Evolutionary conservation across 306 rosid species (phyloP).

Genomic region (Prunus mira): DNA sequence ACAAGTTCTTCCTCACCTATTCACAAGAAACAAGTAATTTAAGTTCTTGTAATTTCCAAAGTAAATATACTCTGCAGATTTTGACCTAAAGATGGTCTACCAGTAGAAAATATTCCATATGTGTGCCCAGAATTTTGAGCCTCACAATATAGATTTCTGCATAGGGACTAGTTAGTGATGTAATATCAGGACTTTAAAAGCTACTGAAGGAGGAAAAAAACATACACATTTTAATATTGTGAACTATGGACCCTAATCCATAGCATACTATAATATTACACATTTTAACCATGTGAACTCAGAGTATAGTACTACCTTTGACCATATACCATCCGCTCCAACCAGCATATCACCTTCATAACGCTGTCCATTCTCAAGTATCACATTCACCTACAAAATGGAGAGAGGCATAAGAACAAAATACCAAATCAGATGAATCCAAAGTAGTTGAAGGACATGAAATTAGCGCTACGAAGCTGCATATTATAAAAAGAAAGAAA

Average conservation of each 20-base stretch:
- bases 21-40: constrained; percentile 1
- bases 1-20: constrained; percentile 76
- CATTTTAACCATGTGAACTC: background rate
- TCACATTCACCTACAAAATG: constrained; percentile 64
- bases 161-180: background rate
- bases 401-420: constrained; percentile 22
- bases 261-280: too few species aligned
- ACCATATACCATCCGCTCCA: constrained; percentile 99
- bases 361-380: constrained; percentile 71
- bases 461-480: background rate
- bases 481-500: constrained; percentile 11
- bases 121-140: background rate
- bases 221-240: too few species aligned
- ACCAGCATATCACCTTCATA: constrained; percentile 88
- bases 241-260: too few species aligned
- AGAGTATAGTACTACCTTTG: constrained; percentile 53
- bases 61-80: background rate
- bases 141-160: background rate
- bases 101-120: background rate
- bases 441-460: background rate
- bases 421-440: background rate
- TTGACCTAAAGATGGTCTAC: background rate
- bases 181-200: too few species aligned
- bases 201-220: too few species aligned
- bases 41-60: background rate